These are phyloP conservation scores for Trichoderma hamatum DNA, from an alignment of 2,329 filamentous ascomycete species.

Conservation along the genomic window DNA sequence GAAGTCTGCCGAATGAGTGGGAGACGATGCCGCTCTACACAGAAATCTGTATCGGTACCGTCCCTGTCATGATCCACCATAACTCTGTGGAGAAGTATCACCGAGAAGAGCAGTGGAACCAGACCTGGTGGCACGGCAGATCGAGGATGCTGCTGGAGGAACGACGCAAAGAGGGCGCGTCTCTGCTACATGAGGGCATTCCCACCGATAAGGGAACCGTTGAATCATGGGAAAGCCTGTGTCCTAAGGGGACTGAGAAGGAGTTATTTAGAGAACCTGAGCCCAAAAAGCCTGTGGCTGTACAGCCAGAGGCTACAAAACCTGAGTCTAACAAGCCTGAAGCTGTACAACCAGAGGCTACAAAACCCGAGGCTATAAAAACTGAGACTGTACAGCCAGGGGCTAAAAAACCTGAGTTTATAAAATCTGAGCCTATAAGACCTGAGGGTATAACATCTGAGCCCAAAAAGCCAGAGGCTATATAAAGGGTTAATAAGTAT, in stretches of 20 bases:
- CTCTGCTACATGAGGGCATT: conserved; percentile 30
- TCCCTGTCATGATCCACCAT: conserved; percentile 39
- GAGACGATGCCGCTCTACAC: conserved; percentile 35
- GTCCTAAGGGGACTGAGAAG: conserved; percentile 32
- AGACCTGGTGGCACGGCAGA: conserved; percentile 35
- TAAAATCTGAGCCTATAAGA: too few relatives aligned
- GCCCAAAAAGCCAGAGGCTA: not conserved
- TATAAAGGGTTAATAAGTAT: too few relatives aligned
- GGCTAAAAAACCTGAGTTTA: too few relatives aligned
- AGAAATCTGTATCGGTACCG: conserved; percentile 36
- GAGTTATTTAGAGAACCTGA: conserved; percentile 34
- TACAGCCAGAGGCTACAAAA: too few relatives aligned
- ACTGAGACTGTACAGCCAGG: not conserved
- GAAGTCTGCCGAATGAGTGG: conserved; percentile 31
- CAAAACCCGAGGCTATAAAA: too few relatives aligned
- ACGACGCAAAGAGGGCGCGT: conserved; percentile 24
- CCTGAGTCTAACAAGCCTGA: not conserved
- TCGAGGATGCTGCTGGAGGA: conserved; percentile 31
- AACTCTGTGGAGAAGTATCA: conserved; percentile 33
- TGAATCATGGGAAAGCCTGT: conserved; percentile 34
- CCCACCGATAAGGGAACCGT: conserved; percentile 29
- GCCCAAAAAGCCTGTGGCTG: not conserved
- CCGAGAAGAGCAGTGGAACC: conserved; percentile 33
- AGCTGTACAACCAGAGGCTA: not conserved
- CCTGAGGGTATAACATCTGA: too few relatives aligned